phyloP scores from a whole-genome alignment of 495 filamentous ascomycete genomes.

The Aspergillus homomorphus region DNA sequence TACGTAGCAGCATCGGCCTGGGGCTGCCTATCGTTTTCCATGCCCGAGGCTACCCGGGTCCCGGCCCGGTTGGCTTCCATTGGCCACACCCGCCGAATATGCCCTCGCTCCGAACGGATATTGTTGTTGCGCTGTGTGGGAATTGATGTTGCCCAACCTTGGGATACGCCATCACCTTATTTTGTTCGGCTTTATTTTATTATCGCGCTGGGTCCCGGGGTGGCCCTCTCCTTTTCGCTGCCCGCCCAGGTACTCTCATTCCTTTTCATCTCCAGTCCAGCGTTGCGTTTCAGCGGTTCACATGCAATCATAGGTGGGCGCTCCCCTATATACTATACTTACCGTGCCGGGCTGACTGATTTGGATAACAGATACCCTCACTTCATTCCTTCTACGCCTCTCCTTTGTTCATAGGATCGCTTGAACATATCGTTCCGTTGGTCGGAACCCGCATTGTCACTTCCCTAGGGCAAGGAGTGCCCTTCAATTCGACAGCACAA shows the following conservation, averaged over 20 bases:
- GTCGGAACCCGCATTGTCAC: not conserved
- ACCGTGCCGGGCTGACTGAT: not conserved
- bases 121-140: conserved; percentile 2
- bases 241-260: not conserved
- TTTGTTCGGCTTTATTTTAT: not conserved
- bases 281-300: not conserved
- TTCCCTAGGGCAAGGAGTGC: not conserved
- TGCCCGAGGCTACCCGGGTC: conserved; percentile 16
- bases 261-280: conserved; percentile 2
- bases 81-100: conserved; percentile 13
- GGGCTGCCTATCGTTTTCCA: conserved; percentile 6
- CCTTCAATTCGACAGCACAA: not conserved
- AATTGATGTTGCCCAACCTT: not conserved
- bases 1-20: conserved; percentile 7
- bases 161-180: conserved; percentile 4
- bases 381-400: not conserved
- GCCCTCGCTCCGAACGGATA: not conserved
- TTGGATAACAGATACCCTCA: not conserved
- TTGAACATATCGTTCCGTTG: not conserved
- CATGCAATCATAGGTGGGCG: not conserved
- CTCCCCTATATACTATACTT: not conserved
- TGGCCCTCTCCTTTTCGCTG: not conserved
- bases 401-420: conserved; percentile 3
- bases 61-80: conserved; percentile 19
- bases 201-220: not conserved